phyloP scores from a whole-genome alignment of 2,329 filamentous ascomycete species.

The Ceratocystis colombiana region DNA sequence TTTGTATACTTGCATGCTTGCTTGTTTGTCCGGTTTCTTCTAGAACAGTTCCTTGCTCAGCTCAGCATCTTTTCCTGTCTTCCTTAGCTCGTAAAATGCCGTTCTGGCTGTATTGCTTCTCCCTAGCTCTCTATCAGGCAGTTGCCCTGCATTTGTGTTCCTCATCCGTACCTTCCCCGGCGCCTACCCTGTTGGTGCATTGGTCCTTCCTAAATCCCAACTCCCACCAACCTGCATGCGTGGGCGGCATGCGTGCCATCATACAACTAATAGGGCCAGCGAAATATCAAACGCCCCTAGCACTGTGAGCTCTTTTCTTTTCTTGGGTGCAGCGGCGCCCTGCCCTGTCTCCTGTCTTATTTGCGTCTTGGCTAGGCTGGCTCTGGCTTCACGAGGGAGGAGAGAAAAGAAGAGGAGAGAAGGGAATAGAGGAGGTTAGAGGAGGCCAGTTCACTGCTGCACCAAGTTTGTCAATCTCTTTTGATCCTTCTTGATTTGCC shows the following conservation, averaged over 20 bases:
- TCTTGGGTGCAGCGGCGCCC: too few species aligned
- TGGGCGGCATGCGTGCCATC: not conserved
- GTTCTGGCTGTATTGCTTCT: not conserved
- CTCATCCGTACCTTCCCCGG: slow-evolving; percentile 6
- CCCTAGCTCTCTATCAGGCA: not conserved
- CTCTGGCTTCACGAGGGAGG: too few species aligned
- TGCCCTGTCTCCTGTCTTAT: too few species aligned
- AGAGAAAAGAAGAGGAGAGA: too few species aligned
- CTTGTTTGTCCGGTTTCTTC: not conserved
- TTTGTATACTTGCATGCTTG: too few species aligned
- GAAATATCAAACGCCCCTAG: not conserved
- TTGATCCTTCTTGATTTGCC: not conserved
- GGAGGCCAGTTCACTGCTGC: not conserved
- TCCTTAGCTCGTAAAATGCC: not conserved
- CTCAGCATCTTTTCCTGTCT: not conserved
- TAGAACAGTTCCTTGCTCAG: not conserved
- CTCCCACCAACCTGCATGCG: not conserved
- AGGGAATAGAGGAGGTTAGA: too few species aligned
- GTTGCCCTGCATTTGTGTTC: not conserved
- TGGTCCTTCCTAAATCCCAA: not conserved
- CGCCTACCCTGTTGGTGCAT: not conserved
- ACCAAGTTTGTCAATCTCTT: not conserved
- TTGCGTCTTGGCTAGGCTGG: too few species aligned
- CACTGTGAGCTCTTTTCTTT: not conserved
- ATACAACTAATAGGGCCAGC: not conserved